phyloP scores from a whole-genome alignment of 164 flowering plant species.

The Kingdonia uniflora region DNA sequence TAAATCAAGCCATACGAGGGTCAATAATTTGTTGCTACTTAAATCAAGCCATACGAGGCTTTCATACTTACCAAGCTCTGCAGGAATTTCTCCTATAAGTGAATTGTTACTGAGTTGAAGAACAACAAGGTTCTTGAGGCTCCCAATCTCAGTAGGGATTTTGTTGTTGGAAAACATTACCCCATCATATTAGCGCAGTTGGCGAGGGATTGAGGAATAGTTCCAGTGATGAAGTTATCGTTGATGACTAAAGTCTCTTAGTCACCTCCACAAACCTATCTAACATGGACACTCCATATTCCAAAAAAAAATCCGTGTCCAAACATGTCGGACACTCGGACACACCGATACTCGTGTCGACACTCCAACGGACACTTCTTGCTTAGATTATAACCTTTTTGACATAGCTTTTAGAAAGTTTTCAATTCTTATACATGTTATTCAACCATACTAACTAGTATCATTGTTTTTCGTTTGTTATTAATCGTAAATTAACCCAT shows the following conservation, averaged over 20 bases:
- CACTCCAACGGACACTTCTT: too few relatives aligned
- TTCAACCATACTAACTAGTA: too few relatives aligned
- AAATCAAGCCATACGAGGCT: slow-evolving; percentile 86
- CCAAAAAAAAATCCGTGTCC: too few relatives aligned
- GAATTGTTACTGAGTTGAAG: slow-evolving; percentile 81
- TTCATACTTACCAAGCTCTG: slow-evolving; percentile 47
- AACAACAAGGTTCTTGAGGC: slow-evolving; percentile 51
- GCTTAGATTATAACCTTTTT: too few relatives aligned
- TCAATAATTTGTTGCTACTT: slow-evolving; percentile 60
- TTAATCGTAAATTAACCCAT: too few relatives aligned
- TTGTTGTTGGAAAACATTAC: slow-evolving; percentile 70
- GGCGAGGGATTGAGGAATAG: slow-evolving; percentile 46
- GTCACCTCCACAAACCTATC: slow-evolving; percentile 44
- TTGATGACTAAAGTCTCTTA: slow-evolving; percentile 69
- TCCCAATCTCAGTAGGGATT: slow-evolving; percentile 59
- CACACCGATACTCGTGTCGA: too few relatives aligned
- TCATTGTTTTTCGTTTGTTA: too few relatives aligned
- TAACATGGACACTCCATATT: too few relatives aligned
- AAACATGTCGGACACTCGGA: too few relatives aligned
- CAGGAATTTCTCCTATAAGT: slow-evolving; percentile 56
- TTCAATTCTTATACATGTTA: too few relatives aligned
- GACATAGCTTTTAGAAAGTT: too few relatives aligned
- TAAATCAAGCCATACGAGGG: slow-evolving; percentile 84
- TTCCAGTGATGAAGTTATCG: slow-evolving; percentile 59
- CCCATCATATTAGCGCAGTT: slow-evolving; percentile 66